Evolutionary conservation across 192 early-diverging fungal genomes (phyloP).

Genomic region (Phlyctochytrium arcticum): DNA sequence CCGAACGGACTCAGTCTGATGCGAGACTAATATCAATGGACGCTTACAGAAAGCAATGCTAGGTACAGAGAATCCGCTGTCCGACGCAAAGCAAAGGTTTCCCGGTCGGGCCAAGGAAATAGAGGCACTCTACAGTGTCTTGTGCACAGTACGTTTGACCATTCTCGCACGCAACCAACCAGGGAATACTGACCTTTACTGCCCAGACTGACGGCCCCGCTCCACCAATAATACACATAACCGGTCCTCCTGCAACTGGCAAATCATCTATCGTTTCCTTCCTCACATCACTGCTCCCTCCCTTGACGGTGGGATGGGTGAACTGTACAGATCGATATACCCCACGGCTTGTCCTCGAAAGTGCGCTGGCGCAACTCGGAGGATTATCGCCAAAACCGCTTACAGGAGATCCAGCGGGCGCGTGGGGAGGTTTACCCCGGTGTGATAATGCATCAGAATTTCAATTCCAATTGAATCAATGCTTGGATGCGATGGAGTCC

Average conservation of each 20-base stretch:
- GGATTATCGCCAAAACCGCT: conserved; percentile 38
- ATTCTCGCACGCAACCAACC: no score
- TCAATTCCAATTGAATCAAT: conserved; percentile 43
- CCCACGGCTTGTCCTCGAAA: conserved; percentile 74
- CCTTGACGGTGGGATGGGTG: conserved; percentile 44
- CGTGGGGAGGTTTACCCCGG: conserved; percentile 42
- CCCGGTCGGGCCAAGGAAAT: no score
- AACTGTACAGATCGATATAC: conserved; percentile 77
- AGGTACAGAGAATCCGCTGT: no score
- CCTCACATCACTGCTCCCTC: conserved; percentile 19
- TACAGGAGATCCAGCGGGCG: conserved; percentile 28
- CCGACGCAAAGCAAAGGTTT: no score
- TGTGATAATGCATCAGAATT: conserved; percentile 74
- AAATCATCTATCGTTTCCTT: conserved; percentile 48
- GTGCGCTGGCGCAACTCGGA: conserved; percentile 62
- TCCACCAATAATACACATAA: conserved; percentile 45
- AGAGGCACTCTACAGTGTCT: no score
- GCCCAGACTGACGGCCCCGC: background rate
- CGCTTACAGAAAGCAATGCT: no score
- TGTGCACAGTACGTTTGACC: no score
- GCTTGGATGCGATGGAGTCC: conserved; percentile 11
- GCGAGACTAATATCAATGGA: no score
- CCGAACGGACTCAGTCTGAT: no score
- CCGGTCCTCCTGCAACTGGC: conserved; percentile 53
- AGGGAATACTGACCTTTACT: no score